Evolutionary conservation across 345 rosid species (phyloP), one percentile per base, ranked within the genome.

Genomic region (Trapa bicornis): DNA sequence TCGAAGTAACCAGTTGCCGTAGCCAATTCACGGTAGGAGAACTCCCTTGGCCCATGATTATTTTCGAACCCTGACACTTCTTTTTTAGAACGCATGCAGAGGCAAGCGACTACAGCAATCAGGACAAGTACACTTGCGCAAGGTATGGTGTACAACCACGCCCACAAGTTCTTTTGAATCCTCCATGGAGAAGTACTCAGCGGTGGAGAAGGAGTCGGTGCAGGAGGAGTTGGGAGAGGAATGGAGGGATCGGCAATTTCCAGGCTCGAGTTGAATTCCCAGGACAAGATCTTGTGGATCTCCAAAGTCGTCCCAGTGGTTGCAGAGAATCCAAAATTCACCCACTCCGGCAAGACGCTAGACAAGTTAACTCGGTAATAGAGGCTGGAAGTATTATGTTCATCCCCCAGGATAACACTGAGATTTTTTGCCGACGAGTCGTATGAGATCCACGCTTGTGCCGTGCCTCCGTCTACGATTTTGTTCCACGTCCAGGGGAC

Each of bases 301-400:
- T 71, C 69, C 1, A 3, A 47, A 9, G 9, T 6, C 35, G 1
- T 3, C 48, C 75, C 69, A 2, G 75, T 69, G 14, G 81, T 58
- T 52, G 65, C 70, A 4, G 73, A 70, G 70, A 78, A 75, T 8
- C 79, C 76, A 17, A 67, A 39, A 53, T 3, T 22, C 62, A 68
- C 71, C 71, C 71, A 56, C 5, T 68, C 65, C 8, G 71, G 71
- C 65, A 68, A 68, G 9, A 35, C 13, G 6, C 33, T 29, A 66
- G 15, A 16, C 33, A 63, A n/a, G 61, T 71, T 62, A 22, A 61
- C 58, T 67, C 39, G 6, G 72, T 71, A 29, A 12, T 54, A 47
- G 48, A 37, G 36, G 45, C 37, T 53, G 37, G 22, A 8, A 50
- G 33, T 7, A 33, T 17, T 22, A 16, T 22, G 36, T 15, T 61